Percentiles rank a stretch among this genome's conserved stretches.
Evolutionary conservation across 208 protist genomes (phyloP).

Genomic region (Kentomonas sorsogonicus): DNA sequence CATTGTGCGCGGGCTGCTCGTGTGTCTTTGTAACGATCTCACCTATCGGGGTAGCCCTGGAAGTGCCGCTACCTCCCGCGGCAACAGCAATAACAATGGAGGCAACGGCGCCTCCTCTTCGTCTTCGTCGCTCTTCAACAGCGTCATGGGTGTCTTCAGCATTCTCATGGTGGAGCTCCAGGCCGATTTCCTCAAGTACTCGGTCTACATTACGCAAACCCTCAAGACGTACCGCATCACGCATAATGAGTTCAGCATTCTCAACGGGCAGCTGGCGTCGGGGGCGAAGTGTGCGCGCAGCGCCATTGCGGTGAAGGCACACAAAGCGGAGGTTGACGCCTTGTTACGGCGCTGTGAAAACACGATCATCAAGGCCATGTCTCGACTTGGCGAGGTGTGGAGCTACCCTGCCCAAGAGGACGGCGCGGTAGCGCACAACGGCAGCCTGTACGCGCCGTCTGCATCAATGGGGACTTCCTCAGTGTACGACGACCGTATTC

Average conservation of each 20-base stretch:
- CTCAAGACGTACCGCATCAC: conserved; percentile 66
- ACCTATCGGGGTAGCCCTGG: not conserved
- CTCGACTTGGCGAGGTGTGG: conserved; percentile 50
- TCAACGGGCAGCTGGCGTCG: conserved; percentile 48
- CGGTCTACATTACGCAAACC: conserved; percentile 51
- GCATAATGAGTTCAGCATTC: conserved; percentile 47
- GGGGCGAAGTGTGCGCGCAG: conserved; percentile 37
- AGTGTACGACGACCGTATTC: conserved; percentile 19
- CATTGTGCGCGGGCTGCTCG: conserved; percentile 72
- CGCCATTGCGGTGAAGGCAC: conserved; percentile 22
- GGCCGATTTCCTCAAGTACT: conserved; percentile 74
- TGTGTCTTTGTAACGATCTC: conserved; percentile 27
- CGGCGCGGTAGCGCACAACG: too few species aligned
- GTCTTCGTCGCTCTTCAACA: conserved; percentile 20
- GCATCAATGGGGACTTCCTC: too few species aligned
- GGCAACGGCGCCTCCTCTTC: conserved; percentile 6
- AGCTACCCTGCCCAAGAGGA: too few species aligned
- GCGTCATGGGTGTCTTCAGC: conserved; percentile 75
- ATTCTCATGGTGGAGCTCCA: conserved; percentile 57
- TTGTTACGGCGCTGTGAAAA: conserved; percentile 61
- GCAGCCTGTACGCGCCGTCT: too few species aligned
- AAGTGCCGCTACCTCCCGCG: not conserved
- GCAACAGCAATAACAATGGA: not conserved
- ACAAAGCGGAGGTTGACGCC: conserved; percentile 37
- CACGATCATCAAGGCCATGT: conserved; percentile 42